These are phyloP conservation scores for Fusarium subglutinans DNA, from an alignment of 2,329 filamentous ascomycete species.

Conservation along the genomic window DNA sequence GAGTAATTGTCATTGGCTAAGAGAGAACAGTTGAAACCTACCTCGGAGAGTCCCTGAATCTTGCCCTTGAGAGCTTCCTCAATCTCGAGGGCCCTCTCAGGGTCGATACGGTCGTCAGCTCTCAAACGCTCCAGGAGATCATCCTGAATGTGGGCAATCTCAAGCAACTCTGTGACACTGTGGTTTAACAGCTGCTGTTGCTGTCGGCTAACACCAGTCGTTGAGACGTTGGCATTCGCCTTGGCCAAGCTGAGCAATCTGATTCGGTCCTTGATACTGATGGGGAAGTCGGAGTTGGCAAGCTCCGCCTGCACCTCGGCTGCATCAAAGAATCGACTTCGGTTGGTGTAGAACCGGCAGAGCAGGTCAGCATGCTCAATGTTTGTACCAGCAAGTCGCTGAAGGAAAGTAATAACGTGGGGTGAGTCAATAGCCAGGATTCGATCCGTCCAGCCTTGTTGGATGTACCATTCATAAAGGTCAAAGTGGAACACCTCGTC, in stretches of 20 bases:
- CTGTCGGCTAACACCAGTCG: conserved; percentile 78
- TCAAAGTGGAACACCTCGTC: conserved; percentile 96
- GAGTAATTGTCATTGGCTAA: conserved; percentile 14
- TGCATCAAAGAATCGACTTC: conserved; percentile 84
- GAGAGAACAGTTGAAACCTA: conserved; percentile 57
- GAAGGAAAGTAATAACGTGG: conserved; percentile 86
- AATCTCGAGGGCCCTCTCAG: conserved; percentile 71
- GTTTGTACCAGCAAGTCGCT: conserved; percentile 76
- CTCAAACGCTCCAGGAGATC: conserved; percentile 84
- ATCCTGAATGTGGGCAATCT: conserved; percentile 94
- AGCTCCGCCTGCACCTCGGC: conserved; percentile 86
- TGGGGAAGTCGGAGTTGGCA: conserved; percentile 80
- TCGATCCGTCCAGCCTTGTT: conserved; percentile 83
- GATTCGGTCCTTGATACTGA: conserved; percentile 86
- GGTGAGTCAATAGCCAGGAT: conserved; percentile 85
- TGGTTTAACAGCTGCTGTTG: conserved; percentile 87
- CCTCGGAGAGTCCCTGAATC: conserved; percentile 78
- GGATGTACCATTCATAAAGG: conserved; percentile 97
- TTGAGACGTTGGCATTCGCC: conserved; percentile 88
- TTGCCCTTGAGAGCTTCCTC: conserved; percentile 77
- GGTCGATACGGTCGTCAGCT: conserved; percentile 74
- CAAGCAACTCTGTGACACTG: conserved; percentile 84
- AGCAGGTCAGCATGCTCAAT: conserved; percentile 87
- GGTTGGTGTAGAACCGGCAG: conserved; percentile 91
- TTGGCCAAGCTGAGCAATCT: conserved; percentile 90